Percentiles rank a stretch among this genome's conserved stretches.
These are phyloP conservation scores for Eimeria sp. DNA, from an alignment of 169 alveolate species.

Conservation along the genomic window DNA sequence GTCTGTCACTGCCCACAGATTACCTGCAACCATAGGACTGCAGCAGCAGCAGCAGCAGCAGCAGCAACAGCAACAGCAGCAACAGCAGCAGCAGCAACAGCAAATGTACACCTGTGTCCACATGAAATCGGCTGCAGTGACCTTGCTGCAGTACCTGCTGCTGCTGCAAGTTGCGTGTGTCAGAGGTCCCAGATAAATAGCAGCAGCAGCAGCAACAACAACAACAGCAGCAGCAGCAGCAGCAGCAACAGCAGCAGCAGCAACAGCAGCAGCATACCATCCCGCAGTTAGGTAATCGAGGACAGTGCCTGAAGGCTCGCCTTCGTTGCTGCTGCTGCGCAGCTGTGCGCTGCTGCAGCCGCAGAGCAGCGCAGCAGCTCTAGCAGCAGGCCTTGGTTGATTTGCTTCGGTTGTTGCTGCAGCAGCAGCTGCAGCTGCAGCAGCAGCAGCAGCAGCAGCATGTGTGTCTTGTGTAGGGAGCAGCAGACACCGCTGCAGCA, in stretches of 20 bases:
- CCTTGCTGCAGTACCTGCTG: neutral
- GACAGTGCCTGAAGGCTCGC: conserved; percentile 28
- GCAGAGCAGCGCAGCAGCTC: conserved; percentile 85
- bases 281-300: conserved; percentile 33
- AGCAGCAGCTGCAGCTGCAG: conserved; percentile 4
- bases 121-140: neutral
- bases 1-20: too few species aligned
- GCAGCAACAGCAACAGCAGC: too few species aligned
- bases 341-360: conserved; percentile 89
- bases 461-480: neutral
- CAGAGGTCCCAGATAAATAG: neutral
- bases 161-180: neutral
- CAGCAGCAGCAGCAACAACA: neutral
- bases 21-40: too few species aligned
- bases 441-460: neutral
- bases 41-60: conserved; percentile 3
- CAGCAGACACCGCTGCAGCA: conserved; percentile 82
- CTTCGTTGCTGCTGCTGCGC: conserved; percentile 57
- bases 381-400: conserved; percentile 68
- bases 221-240: neutral
- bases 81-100: conserved; percentile 82
- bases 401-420: neutral
- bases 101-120: neutral
- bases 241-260: conserved; percentile 44
- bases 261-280: conserved; percentile 15